A percentile compares a stretch with the other conserved stretches of the same genome.
These are phyloP conservation scores for Dendrobium officinale DNA, from an alignment of 106 monocot genomes.

Conservation along the genomic window DNA sequence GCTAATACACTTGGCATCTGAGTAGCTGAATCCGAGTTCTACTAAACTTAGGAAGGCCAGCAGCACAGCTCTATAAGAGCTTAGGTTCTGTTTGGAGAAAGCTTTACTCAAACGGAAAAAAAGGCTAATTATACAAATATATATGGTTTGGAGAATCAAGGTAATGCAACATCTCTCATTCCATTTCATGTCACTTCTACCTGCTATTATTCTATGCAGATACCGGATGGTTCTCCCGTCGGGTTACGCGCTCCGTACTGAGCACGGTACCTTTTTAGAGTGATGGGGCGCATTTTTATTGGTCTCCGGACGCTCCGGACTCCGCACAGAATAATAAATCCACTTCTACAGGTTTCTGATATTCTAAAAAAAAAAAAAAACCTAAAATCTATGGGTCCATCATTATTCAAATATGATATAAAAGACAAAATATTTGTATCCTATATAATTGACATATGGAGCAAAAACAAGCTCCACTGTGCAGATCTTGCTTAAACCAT, in stretches of 20 bases:
- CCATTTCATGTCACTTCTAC: not conserved
- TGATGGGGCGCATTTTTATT: no score
- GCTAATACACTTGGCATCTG: no score
- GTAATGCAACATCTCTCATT: not conserved
- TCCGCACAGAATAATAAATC: no score
- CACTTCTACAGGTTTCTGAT: no score
- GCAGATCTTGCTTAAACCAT: not conserved
- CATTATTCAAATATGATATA: not conserved
- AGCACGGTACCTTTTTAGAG: no score
- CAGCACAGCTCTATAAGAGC: not conserved
- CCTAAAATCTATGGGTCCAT: not conserved
- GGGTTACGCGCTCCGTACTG: no score
- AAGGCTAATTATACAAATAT: not conserved
- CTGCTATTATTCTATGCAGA: no score
- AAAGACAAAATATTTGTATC: not conserved
- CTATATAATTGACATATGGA: not conserved
- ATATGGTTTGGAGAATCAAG: not conserved
- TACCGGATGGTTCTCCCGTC: no score
- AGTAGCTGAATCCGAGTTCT: not conserved
- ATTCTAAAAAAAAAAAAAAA: not conserved
- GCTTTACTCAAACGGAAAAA: not conserved
- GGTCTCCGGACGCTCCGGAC: no score
- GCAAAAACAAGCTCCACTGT: conserved; percentile 1
- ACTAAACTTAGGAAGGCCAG: not conserved
- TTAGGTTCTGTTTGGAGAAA: not conserved